Conservation (phyloP, 257 asterid species). For the Asclepias syriaca region DNA sequence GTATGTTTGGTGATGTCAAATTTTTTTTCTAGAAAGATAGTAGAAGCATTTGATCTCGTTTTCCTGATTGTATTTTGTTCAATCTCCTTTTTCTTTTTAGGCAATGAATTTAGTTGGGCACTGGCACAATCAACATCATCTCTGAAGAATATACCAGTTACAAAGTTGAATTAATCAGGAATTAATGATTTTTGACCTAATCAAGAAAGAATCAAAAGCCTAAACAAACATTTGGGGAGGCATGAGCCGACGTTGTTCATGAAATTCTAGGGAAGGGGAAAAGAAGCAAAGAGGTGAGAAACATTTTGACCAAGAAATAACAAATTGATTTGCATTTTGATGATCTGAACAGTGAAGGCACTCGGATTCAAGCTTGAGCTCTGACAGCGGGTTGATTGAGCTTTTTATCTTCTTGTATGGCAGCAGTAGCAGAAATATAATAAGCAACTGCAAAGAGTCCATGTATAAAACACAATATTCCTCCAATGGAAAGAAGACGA, state of each 20-base stretch:
- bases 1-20: background rate
- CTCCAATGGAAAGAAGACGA: conserved; percentile 54
- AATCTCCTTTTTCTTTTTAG: background rate
- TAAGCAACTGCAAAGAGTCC: conserved; percentile 59
- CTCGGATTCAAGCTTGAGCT: background rate
- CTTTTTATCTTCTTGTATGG: conserved; percentile 34
- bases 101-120: background rate
- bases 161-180: background rate
- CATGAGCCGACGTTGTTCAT: background rate
- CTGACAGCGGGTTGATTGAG: conserved; percentile 28
- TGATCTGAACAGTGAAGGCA: background rate
- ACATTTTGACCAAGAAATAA: background rate
- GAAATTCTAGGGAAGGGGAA: background rate
- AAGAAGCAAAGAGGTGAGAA: background rate
- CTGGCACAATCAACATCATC: background rate
- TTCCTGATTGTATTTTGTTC: background rate
- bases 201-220: background rate
- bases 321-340: background rate
- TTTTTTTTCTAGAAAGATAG: background rate
- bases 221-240: background rate
- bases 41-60: background rate
- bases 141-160: background rate
- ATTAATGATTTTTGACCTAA: background rate
- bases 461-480: conserved; percentile 56
- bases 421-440: conserved; percentile 45